Conservation (phyloP, 192 early-diverging fungal genomes). For the Coemansia asiatica region DNA sequence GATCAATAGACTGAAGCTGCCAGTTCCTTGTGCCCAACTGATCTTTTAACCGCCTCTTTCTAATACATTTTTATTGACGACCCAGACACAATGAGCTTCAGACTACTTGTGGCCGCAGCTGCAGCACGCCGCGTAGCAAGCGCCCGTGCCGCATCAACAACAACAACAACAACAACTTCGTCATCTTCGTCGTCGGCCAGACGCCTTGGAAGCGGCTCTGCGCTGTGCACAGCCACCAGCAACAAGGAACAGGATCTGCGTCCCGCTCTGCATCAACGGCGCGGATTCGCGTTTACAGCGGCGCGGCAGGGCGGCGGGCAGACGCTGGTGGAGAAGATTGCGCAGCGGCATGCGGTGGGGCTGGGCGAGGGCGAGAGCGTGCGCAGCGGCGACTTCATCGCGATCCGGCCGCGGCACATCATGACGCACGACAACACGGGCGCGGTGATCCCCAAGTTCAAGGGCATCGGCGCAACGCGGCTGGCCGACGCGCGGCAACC, state of each 20-base stretch:
- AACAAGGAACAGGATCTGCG: neutral
- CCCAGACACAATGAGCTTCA: slow-evolving; percentile 40
- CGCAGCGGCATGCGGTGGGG: slow-evolving; percentile 84
- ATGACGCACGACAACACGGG: slow-evolving; percentile 99
- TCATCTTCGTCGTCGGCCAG: slow-evolving; percentile 2
- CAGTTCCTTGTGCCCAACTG: neutral
- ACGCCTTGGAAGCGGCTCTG: neutral
- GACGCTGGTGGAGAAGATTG: slow-evolving; percentile 95
- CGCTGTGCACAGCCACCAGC: neutral
- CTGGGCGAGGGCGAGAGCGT: slow-evolving; percentile 67
- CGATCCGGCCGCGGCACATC: slow-evolving; percentile 86
- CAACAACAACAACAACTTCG: neutral
- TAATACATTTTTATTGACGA: neutral
- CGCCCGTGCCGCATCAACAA: neutral
- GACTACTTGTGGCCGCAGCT: slow-evolving; percentile 51
- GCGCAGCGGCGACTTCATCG: slow-evolving; percentile 90
- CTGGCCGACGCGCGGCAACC: slow-evolving; percentile 78
- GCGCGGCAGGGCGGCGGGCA: slow-evolving; percentile 54
- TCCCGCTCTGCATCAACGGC: slow-evolving; percentile 17
- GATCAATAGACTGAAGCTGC: slow-evolving; percentile 2
- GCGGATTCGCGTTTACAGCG: slow-evolving; percentile 33
- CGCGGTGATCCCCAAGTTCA: slow-evolving; percentile 91
- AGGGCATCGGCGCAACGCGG: slow-evolving; percentile 82
- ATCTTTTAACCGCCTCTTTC: neutral
- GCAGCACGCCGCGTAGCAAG: slow-evolving; percentile 33